Conservation (phyloP, 257 asterid genomes). For the Ballota nigra region DNA sequence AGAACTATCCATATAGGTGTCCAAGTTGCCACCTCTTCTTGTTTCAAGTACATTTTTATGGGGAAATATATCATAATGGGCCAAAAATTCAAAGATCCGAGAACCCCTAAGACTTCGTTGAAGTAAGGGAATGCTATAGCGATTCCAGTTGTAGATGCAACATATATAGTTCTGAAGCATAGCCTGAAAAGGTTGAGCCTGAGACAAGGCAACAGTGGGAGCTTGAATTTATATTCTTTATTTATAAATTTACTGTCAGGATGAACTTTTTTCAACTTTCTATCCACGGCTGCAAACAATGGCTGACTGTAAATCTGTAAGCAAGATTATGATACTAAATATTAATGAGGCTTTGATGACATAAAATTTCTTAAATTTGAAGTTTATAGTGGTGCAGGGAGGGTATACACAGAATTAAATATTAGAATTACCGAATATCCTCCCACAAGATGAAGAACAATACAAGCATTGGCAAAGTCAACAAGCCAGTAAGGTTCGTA, state of each 20-base stretch:
- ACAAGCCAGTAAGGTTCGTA: slow-evolving; percentile 78
- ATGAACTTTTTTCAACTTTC: slow-evolving; percentile 23
- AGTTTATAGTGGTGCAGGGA: too few relatives aligned
- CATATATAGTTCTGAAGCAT: slow-evolving; percentile 34
- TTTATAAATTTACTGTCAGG: slow-evolving; percentile 32
- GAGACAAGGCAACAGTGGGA: slow-evolving; percentile 39
- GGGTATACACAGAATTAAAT: too few relatives aligned
- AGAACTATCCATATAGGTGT: slow-evolving; percentile 43
- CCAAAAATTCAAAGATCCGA: slow-evolving; percentile 66
- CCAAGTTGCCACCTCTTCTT: slow-evolving; percentile 46
- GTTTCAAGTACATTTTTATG: slow-evolving; percentile 56
- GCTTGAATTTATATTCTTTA: slow-evolving; percentile 35
- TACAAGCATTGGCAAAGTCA: slow-evolving; percentile 59
- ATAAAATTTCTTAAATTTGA: too few relatives aligned
- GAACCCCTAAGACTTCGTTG: slow-evolving; percentile 59
- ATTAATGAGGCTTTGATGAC: too few relatives aligned
- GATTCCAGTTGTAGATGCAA: slow-evolving; percentile 49
- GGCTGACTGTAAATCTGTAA: slow-evolving; percentile 69
- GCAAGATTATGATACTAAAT: neutral
- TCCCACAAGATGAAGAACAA: slow-evolving; percentile 67
- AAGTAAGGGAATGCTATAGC: slow-evolving; percentile 60
- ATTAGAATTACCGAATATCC: slow-evolving; percentile 52
- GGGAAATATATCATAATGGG: slow-evolving; percentile 67
- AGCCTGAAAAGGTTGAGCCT: slow-evolving; percentile 53
- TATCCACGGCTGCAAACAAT: slow-evolving; percentile 51